Evolutionary conservation across 192 early-diverging fungal genomes (phyloP).

Genomic region (Backusella circina): DNA sequence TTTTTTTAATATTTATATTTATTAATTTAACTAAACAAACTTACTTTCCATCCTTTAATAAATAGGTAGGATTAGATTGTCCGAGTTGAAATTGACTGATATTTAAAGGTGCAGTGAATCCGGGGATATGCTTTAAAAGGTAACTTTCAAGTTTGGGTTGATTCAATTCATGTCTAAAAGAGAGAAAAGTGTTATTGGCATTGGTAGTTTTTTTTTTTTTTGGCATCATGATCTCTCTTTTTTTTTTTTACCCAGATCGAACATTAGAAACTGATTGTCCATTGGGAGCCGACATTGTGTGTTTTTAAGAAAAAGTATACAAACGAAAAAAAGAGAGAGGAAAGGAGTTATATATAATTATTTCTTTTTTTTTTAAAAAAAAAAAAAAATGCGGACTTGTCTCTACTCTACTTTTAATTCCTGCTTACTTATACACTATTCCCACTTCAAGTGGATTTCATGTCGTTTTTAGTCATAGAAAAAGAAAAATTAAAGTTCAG

Average conservation of each 20-base stretch:
- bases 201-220: too few relatives aligned
- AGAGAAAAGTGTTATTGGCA: not conserved
- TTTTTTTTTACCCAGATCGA: slow-evolving; percentile 24
- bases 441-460: not conserved
- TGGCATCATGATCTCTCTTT: too few relatives aligned
- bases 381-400: not conserved
- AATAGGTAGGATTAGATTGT: slow-evolving; percentile 94
- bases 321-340: not conserved
- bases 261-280: slow-evolving; percentile 29
- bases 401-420: too few relatives aligned
- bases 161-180: slow-evolving; percentile 60
- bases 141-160: slow-evolving; percentile 53
- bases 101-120: slow-evolving; percentile 57
- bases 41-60: slow-evolving; percentile 71
- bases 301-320: not conserved
- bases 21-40: not conserved
- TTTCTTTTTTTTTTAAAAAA: too few relatives aligned
- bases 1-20: not conserved
- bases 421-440: slow-evolving; percentile 9
- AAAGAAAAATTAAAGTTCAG: not conserved
- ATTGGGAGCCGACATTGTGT: slow-evolving; percentile 1
- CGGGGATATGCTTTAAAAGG: slow-evolving; percentile 48
- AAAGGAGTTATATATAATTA: not conserved
- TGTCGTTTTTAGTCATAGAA: slow-evolving; percentile 1
- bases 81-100: slow-evolving; percentile 88